phyloP scores from a whole-genome alignment of 345 rosid genomes.

The Eucalyptus virginea region DNA sequence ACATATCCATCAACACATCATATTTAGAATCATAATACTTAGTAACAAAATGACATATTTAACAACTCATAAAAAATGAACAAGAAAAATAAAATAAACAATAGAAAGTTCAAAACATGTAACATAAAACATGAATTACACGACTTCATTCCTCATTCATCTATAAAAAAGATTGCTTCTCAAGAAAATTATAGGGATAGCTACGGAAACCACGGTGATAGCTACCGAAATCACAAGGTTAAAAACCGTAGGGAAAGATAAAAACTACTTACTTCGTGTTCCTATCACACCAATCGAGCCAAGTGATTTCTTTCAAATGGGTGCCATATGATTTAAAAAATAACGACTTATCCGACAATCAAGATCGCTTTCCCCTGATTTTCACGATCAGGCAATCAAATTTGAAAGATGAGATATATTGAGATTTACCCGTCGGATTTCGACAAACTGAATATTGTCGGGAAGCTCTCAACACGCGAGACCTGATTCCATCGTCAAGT shows the following conservation, averaged over 20 bases:
- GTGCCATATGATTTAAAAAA: not conserved
- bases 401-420: not conserved
- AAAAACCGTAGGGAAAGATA: too few species aligned
- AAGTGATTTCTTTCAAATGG: not conserved
- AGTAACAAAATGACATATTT: too few species aligned
- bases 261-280: not conserved
- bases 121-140: too few species aligned
- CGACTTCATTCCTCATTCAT: not conserved
- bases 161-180: not conserved
- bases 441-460: not conserved
- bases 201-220: fast-evolving
- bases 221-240: too few species aligned
- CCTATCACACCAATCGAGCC: fast-evolving
- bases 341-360: fast-evolving
- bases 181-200: too few species aligned
- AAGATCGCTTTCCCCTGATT: not conserved
- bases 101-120: too few species aligned
- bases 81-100: too few species aligned
- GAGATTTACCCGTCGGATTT: not conserved
- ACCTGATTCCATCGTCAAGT: not conserved
- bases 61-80: not conserved
- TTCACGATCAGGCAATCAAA: not conserved
- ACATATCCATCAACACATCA: not conserved
- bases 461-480: not conserved
- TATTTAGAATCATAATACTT: not conserved